Evolutionary conservation across 2,329 filamentous ascomycete genomes (phyloP), one percentile per base, ranked within the genome.

Genomic region (Arthrinium puccinioides): DNA sequence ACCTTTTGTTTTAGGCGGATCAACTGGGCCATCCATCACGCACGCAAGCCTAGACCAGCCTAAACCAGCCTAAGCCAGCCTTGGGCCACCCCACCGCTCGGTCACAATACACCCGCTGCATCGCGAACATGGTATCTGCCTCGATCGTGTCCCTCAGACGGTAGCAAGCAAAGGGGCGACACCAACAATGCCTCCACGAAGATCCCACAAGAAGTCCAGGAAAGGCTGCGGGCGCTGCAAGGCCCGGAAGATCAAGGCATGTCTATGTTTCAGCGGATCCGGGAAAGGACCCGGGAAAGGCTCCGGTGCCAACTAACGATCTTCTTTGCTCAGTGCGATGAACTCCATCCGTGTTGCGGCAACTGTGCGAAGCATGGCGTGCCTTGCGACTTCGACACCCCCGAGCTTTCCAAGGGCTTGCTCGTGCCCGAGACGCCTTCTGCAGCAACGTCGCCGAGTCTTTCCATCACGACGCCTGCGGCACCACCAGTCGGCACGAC

Each of bases 201-300:
- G 78, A 54, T 80, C 79, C 28, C 80, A 84, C 59, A 84, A 81
- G 54, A 84, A 83, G 63, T 82, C 77, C 39, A 71, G 80, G 47
- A 72, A 78, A 36, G 80, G 80, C 31, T 84, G 80, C 50, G 68
- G 71, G 44, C 65, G 75, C 41, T 84, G 80, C 59, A 84, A 84
- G 61, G 65, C 67, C 38, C 67, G 80, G 43, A 84, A 84, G 59
- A 82, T 84, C 53, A 84, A 84, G 74, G 79, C 80, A 59, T 33
- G 33, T 36, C 20, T n/a, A n/a, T n/a, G n/a, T n/a, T n/a, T n/a
- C n/a, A n/a, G n/a, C n/a, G n/a, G n/a, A n/a, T n/a, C n/a, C n/a
- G n/a, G n/a, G n/a, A n/a, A 9, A 27, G 25, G 13, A 11, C 25
- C 6, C 9, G 25, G 25, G 25, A 11, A 14, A n/a, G 25, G 13